phyloP scores from a whole-genome alignment of 495 filamentous ascomycete genomes.

The Lasiosphaeris hirsuta region DNA sequence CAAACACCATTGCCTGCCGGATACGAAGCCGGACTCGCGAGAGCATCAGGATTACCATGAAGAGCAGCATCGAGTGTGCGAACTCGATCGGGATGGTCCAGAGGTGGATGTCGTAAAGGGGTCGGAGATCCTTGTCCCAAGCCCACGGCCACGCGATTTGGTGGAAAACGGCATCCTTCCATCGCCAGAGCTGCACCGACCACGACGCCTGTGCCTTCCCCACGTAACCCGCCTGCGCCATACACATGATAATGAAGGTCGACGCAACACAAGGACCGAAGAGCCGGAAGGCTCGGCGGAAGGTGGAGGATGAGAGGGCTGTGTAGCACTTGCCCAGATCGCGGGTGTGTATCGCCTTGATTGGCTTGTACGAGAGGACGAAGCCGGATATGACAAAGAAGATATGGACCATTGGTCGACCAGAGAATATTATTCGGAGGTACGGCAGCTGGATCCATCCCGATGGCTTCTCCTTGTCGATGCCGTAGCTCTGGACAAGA shows the following conservation, averaged over 20 bases:
- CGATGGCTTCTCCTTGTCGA: slow-evolving; percentile 38
- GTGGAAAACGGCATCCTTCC: slow-evolving; percentile 44
- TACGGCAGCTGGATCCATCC: slow-evolving; percentile 60
- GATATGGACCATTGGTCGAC: slow-evolving; percentile 67
- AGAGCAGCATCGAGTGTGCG: slow-evolving; percentile 59
- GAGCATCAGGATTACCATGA: slow-evolving; percentile 53
- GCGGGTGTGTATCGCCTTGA: slow-evolving; percentile 55
- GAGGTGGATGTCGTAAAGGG: slow-evolving; percentile 57
- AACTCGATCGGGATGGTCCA: slow-evolving; percentile 71
- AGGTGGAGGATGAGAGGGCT: slow-evolving; percentile 56
- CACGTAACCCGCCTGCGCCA: slow-evolving; percentile 51
- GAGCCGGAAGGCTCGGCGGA: slow-evolving; percentile 60
- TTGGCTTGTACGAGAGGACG: slow-evolving; percentile 61
- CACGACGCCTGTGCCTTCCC: slow-evolving; percentile 31
- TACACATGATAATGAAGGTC: slow-evolving; percentile 52
- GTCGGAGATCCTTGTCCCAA: slow-evolving; percentile 52
- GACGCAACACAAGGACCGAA: slow-evolving; percentile 60
- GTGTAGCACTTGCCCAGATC: slow-evolving; percentile 35
- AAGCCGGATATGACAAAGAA: slow-evolving; percentile 75
- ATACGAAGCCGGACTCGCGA: slow-evolving; percentile 47
- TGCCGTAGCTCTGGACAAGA: slow-evolving; percentile 37
- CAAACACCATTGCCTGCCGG: slow-evolving; percentile 44
- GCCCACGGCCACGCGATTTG: slow-evolving; percentile 52
- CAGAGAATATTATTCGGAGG: slow-evolving; percentile 59
- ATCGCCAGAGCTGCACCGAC: slow-evolving; percentile 46